These are phyloP conservation scores for Aaosphaeria pasadenensis DNA, from an alignment of 2,329 filamentous ascomycete genomes.

Conservation along the genomic window DNA sequence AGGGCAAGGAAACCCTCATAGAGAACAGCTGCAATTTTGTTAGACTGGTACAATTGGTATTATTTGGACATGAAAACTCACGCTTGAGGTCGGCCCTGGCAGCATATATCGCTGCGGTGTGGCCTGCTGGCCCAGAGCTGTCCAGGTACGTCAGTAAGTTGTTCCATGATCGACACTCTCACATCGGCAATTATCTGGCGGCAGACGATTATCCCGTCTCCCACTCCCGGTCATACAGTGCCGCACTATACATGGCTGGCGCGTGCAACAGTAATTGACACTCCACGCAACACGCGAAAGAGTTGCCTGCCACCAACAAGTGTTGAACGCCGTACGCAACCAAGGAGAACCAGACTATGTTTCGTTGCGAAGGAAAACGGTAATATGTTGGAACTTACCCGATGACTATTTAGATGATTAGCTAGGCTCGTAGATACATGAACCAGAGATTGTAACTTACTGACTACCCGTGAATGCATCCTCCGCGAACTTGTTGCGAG, in stretches of 20 bases:
- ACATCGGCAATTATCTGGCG: too few species aligned
- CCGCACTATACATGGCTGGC: too few species aligned
- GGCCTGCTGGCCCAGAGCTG: constrained; percentile 93
- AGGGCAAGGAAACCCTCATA: constrained; percentile 99
- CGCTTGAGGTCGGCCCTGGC: constrained; percentile 89
- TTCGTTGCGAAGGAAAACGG: neutral
- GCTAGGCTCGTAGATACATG: constrained; percentile 5
- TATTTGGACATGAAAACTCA: constrained; percentile 38
- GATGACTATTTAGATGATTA: constrained; percentile 33
- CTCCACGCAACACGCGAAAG: too few species aligned
- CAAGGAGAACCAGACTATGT: too few species aligned
- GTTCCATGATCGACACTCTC: neutral
- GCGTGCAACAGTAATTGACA: too few species aligned
- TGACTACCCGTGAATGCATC: constrained; percentile 93
- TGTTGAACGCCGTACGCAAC: too few species aligned
- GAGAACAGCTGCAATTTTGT: constrained; percentile 63
- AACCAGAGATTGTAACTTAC: constrained; percentile 50
- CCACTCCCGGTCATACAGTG: too few species aligned
- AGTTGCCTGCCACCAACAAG: too few species aligned
- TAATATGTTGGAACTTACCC: constrained; percentile 21
- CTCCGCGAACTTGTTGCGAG: constrained; percentile 47
- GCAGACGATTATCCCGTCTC: too few species aligned
- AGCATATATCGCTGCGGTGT: constrained; percentile 96
- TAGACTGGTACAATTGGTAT: neutral
- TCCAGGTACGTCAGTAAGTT: constrained; percentile 20